Conservation (phyloP, 192 early-diverging fungal genomes). For the Entomortierella lignicola region DNA sequence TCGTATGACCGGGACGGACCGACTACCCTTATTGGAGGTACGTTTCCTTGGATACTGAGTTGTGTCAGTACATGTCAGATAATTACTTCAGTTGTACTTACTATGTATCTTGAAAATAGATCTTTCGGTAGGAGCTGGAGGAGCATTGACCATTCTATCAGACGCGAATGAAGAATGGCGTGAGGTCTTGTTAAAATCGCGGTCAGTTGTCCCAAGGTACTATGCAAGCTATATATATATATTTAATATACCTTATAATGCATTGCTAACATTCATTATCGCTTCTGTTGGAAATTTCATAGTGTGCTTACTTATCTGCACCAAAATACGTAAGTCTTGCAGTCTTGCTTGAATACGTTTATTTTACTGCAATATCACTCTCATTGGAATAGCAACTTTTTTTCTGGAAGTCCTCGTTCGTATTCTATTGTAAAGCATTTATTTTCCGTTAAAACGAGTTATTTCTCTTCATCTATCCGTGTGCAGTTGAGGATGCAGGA, state of each 20-base stretch:
- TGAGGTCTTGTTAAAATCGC: conserved; percentile 86
- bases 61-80: not conserved
- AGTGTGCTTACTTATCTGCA: conserved; percentile 39
- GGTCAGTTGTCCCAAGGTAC: conserved; percentile 65
- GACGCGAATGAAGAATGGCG: conserved; percentile 88
- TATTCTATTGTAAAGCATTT: no score
- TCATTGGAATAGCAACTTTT: no score
- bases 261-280: not conserved
- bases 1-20: conserved; percentile 4
- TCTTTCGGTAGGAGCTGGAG: conserved; percentile 90
- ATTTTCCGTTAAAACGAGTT: no score
- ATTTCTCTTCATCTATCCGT: no score
- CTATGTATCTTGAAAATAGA: conserved; percentile 40
- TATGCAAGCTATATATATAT: no score
- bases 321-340: conserved; percentile 3
- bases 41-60: not conserved
- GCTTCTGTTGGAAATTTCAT: not conserved
- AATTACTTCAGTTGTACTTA: not conserved
- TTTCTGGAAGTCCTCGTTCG: no score
- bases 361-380: not conserved
- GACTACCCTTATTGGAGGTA: conserved; percentile 30
- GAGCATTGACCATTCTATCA: conserved; percentile 91
- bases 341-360: not conserved
- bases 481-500: no score
- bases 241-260: not conserved